Evolutionary conservation across 371 early-diverging fungal species (phyloP), one percentile per base, ranked within the genome.

Genomic region (Mortierella sp.): DNA sequence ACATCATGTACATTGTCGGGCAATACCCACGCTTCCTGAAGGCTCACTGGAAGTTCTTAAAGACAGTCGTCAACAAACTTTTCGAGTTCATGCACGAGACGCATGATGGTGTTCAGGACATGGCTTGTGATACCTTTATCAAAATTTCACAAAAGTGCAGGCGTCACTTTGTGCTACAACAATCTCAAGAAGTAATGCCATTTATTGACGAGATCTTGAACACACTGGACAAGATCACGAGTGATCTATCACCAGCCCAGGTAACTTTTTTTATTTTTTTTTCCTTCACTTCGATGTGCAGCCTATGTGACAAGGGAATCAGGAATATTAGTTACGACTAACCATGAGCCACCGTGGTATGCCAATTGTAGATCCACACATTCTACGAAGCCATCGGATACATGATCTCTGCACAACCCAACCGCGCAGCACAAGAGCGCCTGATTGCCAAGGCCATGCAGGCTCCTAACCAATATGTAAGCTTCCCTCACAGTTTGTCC

Each of bases 31-130:
- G 98, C 21, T 99, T 99, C 89, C 87, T 99, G 68, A 95, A 96
- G 79, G 94, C 97, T 2, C 99, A 99, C 79, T 97, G 98, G 96
- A 98, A 96, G 82, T 99, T 99, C 84, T 85, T 99, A 66, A 98
- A 97, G 89, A 98, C 99, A 0, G 99, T 99, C n/a, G 95, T 98
- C 61, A 98, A 97, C 89, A 99, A 99, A 80, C 84, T 99, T 42
- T 99, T 99, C 82, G 99, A 99, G 84, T 99, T 99, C 83, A 99
- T 99, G 99, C 97, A 98, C 76, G 99, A 99, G 83, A 83, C 91
- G 4, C 98, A 99, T 71, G 99, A 98, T 83, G 99, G 99, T 84
- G 98, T 99, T 26, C 98, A 98, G 81, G 99, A 99, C 82, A 99
- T 99, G 99, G 99, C 99, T 23, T 99, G 99, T 83, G 99, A 99